Conservation (phyloP, 345 rosid species). For the Eucalyptus paniculata region DNA sequence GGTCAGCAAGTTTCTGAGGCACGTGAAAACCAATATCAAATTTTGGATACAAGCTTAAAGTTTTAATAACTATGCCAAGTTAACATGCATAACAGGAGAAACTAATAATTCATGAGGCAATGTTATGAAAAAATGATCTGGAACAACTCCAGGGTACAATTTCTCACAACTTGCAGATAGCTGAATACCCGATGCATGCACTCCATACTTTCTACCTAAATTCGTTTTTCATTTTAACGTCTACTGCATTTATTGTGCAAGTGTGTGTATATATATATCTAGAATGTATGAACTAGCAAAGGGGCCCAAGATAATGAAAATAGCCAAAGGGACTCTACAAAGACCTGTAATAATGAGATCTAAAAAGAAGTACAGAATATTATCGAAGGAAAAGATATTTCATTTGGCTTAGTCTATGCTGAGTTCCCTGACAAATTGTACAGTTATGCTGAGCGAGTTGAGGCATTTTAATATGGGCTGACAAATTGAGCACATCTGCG, state of each 20-base stretch:
- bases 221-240: background rate
- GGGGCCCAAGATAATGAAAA: background rate
- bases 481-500: background rate
- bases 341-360: background rate
- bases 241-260: background rate
- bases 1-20: constrained; percentile 65
- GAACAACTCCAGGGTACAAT: background rate
- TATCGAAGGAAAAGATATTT: background rate
- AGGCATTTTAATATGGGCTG: background rate
- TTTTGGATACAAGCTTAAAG: background rate
- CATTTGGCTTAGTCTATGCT: background rate
- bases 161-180: background rate
- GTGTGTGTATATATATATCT: background rate
- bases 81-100: background rate
- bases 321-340: background rate
- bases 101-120: background rate
- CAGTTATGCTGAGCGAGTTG: background rate
- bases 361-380: background rate
- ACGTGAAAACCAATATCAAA: background rate
- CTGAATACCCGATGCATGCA: background rate
- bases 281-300: background rate
- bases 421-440: background rate
- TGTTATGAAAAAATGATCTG: background rate
- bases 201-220: background rate
- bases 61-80: background rate